Conservation (phyloP, 1,284 basidiomycete species). For the Veloboletus limbatus region DNA sequence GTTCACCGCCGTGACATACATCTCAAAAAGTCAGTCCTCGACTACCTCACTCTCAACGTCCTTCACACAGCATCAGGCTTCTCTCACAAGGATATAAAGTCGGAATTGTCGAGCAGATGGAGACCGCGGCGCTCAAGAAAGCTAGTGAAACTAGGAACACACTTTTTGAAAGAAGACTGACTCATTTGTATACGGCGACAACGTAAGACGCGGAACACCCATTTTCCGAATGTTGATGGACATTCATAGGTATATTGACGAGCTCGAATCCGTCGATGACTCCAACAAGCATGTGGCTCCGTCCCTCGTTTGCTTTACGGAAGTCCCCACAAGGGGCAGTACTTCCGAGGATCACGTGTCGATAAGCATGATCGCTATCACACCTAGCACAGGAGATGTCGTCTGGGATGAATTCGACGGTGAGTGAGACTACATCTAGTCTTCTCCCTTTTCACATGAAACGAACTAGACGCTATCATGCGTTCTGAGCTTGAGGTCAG, state of each 20-base stretch:
- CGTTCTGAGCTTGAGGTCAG: conserved; percentile 82
- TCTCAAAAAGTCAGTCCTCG: conserved; percentile 69
- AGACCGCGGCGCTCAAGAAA: conserved; percentile 96
- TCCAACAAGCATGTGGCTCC: conserved; percentile 53
- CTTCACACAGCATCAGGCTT: conserved; percentile 47
- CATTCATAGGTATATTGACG: conserved; percentile 65
- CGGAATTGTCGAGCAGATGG: conserved; percentile 88
- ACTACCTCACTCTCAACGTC: neutral
- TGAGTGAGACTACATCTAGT: conserved; percentile 25
- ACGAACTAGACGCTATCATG: conserved; percentile 65
- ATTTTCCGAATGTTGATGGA: conserved; percentile 2
- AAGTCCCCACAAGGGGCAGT: conserved; percentile 46
- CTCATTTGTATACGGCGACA: conserved; percentile 82
- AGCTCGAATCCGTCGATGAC: conserved; percentile 66
- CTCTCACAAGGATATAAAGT: conserved; percentile 86
- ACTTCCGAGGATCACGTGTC: conserved; percentile 56
- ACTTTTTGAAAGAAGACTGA: conserved; percentile 81
- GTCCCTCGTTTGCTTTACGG: conserved; percentile 71
- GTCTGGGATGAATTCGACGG: conserved; percentile 91
- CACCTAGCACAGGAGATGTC: conserved; percentile 87
- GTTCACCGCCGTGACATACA: conserved; percentile 81
- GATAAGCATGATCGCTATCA: conserved; percentile 78
- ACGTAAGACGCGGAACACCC: conserved; percentile 55
- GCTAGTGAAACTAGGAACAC: conserved; percentile 78
- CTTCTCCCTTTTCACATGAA: conserved; percentile 16